These are phyloP conservation scores for Mrakia hoshinonis DNA, from an alignment of 768 basidiomycete genomes.

Conservation along the genomic window DNA sequence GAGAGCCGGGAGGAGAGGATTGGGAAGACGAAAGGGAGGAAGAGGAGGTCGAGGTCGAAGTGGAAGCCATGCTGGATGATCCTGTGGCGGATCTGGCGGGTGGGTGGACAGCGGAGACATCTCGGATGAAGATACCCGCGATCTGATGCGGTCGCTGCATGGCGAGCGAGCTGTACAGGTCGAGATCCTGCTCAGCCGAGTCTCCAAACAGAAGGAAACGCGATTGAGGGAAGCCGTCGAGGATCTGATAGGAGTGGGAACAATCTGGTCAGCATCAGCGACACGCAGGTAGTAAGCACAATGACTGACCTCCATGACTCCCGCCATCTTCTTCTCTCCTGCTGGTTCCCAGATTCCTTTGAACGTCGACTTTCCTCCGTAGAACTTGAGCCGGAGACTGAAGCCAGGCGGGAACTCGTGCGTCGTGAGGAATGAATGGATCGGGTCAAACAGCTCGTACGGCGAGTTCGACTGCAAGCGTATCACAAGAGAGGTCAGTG, in stretches of 20 bases:
- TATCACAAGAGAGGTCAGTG: not conserved
- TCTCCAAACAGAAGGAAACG: constrained; percentile 82
- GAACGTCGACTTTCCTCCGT: constrained; percentile 66
- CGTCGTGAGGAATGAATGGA: constrained; percentile 22
- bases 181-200: constrained; percentile 88
- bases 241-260: constrained; percentile 38
- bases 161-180: constrained; percentile 74
- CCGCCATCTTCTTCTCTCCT: constrained; percentile 63
- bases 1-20: not conserved
- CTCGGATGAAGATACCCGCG: constrained; percentile 71
- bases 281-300: constrained; percentile 14
- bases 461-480: constrained; percentile 27
- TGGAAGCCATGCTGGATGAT: not conserved
- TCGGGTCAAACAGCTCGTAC: constrained; percentile 29
- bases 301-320: constrained; percentile 56
- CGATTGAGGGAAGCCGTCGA: constrained; percentile 64
- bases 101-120: constrained; percentile 47
- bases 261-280: not conserved
- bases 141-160: constrained; percentile 56
- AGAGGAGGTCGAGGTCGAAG: not conserved
- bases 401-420: constrained; percentile 26
- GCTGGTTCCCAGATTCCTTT: constrained; percentile 76
- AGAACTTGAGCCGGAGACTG: constrained; percentile 73
- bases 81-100: not conserved
- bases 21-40: not conserved